Evolutionary conservation across 768 basidiomycete genomes (phyloP).

Genomic region (Tulasnella calospora): DNA sequence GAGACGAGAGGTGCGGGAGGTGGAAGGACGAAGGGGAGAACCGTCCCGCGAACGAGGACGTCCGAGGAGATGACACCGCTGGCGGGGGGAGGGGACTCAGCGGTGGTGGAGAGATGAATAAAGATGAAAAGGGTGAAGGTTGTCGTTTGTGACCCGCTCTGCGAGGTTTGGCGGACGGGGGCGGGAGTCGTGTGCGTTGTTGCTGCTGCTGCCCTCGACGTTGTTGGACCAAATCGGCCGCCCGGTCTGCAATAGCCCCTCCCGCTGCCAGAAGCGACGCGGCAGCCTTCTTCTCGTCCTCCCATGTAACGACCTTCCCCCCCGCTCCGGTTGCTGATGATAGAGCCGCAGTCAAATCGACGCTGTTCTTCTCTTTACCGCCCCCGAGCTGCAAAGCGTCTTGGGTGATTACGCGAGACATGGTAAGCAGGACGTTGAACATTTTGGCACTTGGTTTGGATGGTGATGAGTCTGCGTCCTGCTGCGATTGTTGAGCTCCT

Average conservation of each 20-base stretch:
- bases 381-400: background rate
- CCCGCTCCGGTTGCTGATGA: background rate
- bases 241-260: slow-evolving; percentile 8
- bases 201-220: slow-evolving; percentile 18
- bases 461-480: background rate
- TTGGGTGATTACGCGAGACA: slow-evolving; percentile 7
- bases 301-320: background rate
- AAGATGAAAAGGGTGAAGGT: slow-evolving; percentile 26
- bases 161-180: background rate
- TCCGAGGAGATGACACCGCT: slow-evolving; percentile 59
- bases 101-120: slow-evolving; percentile 27
- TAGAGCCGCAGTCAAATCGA: background rate
- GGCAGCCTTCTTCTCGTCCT: background rate
- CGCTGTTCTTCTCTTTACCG: background rate
- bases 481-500: background rate
- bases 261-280: background rate
- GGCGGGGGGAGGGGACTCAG: slow-evolving; percentile 36
- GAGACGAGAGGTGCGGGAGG: slow-evolving; percentile 20
- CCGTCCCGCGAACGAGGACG: slow-evolving; percentile 54
- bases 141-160: background rate
- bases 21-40: slow-evolving; percentile 33
- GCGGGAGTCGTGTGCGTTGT: slow-evolving; percentile 16
- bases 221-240: slow-evolving; percentile 31
- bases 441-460: background rate
- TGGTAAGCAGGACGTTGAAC: slow-evolving; percentile 29